These are phyloP conservation scores for Auricularia auricula-judae DNA, from an alignment of 768 basidiomycete species.

Conservation along the genomic window DNA sequence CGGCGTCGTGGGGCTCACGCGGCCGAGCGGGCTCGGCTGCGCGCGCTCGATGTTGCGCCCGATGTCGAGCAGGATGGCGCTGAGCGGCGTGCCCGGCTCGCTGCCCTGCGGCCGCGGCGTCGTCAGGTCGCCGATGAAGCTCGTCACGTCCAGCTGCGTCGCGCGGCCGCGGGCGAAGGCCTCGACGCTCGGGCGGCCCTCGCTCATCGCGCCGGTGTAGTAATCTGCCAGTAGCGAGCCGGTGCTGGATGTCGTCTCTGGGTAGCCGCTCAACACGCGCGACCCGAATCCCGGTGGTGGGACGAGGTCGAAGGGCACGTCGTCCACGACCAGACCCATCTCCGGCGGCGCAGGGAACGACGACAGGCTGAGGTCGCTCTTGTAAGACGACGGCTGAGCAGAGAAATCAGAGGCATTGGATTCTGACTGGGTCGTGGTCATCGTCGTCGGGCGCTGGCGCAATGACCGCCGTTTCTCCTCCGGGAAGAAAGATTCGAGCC, in stretches of 20 bases:
- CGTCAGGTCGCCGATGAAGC: neutral
- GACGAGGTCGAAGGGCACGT: neutral
- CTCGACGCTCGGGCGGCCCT: neutral
- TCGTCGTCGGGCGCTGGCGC: neutral
- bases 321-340: neutral
- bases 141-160: neutral
- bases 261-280: neutral
- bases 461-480: neutral
- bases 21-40: neutral
- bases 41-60: neutral
- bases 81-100: neutral
- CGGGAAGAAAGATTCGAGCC: neutral
- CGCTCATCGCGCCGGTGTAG: neutral
- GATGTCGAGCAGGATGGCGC: neutral
- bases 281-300: neutral
- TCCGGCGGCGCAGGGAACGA: neutral
- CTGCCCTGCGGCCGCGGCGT: neutral
- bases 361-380: neutral
- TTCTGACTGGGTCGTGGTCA: neutral
- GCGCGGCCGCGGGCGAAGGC: neutral
- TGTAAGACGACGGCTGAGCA: neutral
- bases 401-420: neutral
- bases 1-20: neutral
- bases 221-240: neutral
- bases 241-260: neutral